Evolutionary conservation across 495 filamentous ascomycete genomes (phyloP).

Genomic region (Elasticomyces elasticus): DNA sequence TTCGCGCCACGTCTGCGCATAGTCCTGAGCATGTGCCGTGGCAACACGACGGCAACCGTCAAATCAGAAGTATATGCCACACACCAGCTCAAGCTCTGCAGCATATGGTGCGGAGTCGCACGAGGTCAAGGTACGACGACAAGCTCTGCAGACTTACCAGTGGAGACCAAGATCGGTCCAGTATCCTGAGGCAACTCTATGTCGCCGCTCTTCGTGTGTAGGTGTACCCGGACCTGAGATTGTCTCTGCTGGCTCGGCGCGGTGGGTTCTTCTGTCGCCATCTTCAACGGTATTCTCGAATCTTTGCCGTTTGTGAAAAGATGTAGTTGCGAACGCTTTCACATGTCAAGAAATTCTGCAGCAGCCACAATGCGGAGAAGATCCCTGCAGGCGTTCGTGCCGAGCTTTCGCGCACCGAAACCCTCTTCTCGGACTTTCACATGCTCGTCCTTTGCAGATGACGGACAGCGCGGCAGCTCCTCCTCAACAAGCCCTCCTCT

Average conservation of each 20-base stretch:
- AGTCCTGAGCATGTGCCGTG: too few species aligned
- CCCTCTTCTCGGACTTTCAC: background rate
- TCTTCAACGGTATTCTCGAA: background rate
- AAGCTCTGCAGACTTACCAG: conserved; percentile 38
- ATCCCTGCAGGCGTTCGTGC: background rate
- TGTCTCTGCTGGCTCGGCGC: background rate
- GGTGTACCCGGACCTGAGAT: conserved; percentile 49
- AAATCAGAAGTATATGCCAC: too few species aligned
- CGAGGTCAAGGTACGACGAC: background rate
- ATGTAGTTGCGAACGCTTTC: background rate
- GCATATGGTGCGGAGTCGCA: too few species aligned
- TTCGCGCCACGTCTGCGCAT: too few species aligned
- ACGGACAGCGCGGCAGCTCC: too few species aligned
- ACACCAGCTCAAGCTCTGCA: too few species aligned
- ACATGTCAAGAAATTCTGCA: conserved; percentile 3
- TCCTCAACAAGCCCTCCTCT: too few species aligned
- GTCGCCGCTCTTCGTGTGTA: conserved; percentile 49
- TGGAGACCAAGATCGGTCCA: conserved; percentile 54
- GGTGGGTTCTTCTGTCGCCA: background rate
- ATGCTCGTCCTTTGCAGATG: too few species aligned
- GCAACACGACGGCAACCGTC: too few species aligned
- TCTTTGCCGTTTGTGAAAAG: background rate
- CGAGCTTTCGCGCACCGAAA: background rate
- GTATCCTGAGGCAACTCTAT: conserved; percentile 52
- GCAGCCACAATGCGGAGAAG: background rate